Conservation (phyloP, 805 yeast species). For the Komagataella phaffii region DNA sequence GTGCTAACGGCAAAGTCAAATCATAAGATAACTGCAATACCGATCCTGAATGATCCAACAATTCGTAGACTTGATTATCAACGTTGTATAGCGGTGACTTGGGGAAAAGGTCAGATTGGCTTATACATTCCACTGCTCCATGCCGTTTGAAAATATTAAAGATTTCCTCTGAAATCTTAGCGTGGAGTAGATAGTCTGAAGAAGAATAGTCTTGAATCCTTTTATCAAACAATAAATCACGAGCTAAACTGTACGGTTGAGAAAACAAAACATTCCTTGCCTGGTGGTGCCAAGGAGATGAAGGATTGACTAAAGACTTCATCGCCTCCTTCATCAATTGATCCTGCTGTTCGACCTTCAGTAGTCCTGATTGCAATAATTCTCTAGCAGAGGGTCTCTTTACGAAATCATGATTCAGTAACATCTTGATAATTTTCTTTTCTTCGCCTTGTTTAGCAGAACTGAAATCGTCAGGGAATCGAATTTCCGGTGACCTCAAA, state of each 20-base stretch:
- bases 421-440: slow-evolving; percentile 46
- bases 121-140: slow-evolving; percentile 66
- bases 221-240: slow-evolving; percentile 71
- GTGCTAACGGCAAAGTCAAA: slow-evolving; percentile 79
- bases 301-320: slow-evolving; percentile 73
- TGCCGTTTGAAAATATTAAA: slow-evolving; percentile 57
- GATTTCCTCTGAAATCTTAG: slow-evolving; percentile 47
- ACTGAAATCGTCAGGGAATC: slow-evolving; percentile 62
- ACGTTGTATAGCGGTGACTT: slow-evolving; percentile 58
- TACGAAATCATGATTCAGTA: slow-evolving; percentile 70
- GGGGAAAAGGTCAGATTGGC: slow-evolving; percentile 64
- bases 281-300: slow-evolving; percentile 90
- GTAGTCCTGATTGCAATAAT: slow-evolving; percentile 63
- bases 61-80: slow-evolving; percentile 58
- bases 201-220: slow-evolving; percentile 15
- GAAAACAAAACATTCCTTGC: slow-evolving; percentile 78
- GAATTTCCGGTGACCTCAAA: slow-evolving; percentile 43
- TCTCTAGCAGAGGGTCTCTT: slow-evolving; percentile 71
- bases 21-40: slow-evolving; percentile 86
- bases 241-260: slow-evolving; percentile 75
- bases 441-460: slow-evolving; percentile 39
- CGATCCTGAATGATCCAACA: slow-evolving; percentile 76
- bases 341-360: slow-evolving; percentile 86
- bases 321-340: slow-evolving; percentile 81
- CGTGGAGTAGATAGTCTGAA: slow-evolving; percentile 41